Base-by-base conservation (phyloP, 2,329 filamentous ascomycete genomes). In the Diaporthe destruens region DNA sequence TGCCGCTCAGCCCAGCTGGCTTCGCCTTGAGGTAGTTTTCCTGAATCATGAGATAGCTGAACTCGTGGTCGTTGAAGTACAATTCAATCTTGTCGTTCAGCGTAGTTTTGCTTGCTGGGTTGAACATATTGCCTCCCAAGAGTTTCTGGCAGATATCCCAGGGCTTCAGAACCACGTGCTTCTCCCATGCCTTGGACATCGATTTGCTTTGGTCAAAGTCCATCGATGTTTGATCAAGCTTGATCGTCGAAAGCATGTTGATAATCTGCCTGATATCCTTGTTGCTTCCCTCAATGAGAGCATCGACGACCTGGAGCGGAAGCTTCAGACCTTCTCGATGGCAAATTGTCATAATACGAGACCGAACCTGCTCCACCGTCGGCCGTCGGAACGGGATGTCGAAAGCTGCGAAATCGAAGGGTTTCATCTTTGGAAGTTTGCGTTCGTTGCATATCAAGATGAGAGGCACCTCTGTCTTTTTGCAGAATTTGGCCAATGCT, bases 31-130 rank as follows among this genome's bases (percentile, higher is more conserved):
- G 87, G 77, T 99, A 99, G 80, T 99, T 99, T 82, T 99, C 97
- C 81, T 99, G 96, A 59, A 99, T 91, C 96, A 99, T 98, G 69
- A 99, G 86, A 79, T 92, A 96, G 79, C 95, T 98, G 84, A 98
- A 97, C 78, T 99, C 96, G 79, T 99, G 96, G 78, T 99, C 96
- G 81, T 99, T 98, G 87, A 99, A 99, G 82, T 99, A 99, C 1
- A 99, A 90, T 83, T 99, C 96, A 75, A 97, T 96, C 86, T 99
- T 99, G 82, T 99, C 96, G 80, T 98, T 98, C 47, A 99, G 85
- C 0, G 94, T 97, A 3, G 94, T 87, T 76, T 94, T 97, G 83
- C 94, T 97, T 65, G 91, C 90, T 6, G 91, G 88, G 32, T 93
- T 88, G 82, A 98, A 99, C 82, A 98, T 90, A 49, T 94, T 94